Percentiles rank a stretch among this genome's conserved stretches.
Evolutionary conservation across 345 rosid species (phyloP).

Genomic region (Eutrema yunnanense): DNA sequence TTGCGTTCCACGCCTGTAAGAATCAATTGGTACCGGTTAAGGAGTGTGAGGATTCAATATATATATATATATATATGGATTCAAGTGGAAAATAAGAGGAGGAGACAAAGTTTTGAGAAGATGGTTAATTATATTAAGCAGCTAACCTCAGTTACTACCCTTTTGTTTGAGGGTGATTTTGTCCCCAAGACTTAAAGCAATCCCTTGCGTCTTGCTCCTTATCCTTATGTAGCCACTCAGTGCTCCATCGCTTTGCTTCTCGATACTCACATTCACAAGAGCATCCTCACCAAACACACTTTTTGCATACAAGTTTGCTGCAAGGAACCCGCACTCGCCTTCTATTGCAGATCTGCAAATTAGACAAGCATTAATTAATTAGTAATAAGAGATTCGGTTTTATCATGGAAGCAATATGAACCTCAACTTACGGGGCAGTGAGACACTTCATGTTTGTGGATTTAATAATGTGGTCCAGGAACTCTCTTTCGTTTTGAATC

Average conservation of each 20-base stretch:
- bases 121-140: not conserved
- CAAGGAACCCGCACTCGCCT: constrained; percentile 83
- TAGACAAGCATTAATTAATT: not conserved
- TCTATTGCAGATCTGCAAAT: constrained; percentile 62
- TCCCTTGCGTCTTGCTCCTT: constrained; percentile 91
- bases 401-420: not conserved
- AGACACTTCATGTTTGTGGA: constrained; percentile 39
- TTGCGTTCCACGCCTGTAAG: not conserved
- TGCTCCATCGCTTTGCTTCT: constrained; percentile 63
- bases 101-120: not conserved
- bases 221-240: constrained; percentile 84
- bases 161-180: constrained; percentile 38
- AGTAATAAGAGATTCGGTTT: not conserved
- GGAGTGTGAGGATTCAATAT: not conserved
- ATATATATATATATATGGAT: not conserved
- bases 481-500: constrained; percentile 32
- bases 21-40: not conserved
- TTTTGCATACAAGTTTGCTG: constrained; percentile 85
- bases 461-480: constrained; percentile 34
- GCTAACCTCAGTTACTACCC: constrained; percentile 30
- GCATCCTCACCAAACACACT: constrained; percentile 92
- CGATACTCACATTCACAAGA: constrained; percentile 70
- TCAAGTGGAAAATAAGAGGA: not conserved
- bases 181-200: constrained; percentile 54
- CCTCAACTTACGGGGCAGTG: constrained; percentile 29